Base-by-base conservation (phyloP, 371 early-diverging fungal genomes). In the Sporodiniella umbellata region DNA sequence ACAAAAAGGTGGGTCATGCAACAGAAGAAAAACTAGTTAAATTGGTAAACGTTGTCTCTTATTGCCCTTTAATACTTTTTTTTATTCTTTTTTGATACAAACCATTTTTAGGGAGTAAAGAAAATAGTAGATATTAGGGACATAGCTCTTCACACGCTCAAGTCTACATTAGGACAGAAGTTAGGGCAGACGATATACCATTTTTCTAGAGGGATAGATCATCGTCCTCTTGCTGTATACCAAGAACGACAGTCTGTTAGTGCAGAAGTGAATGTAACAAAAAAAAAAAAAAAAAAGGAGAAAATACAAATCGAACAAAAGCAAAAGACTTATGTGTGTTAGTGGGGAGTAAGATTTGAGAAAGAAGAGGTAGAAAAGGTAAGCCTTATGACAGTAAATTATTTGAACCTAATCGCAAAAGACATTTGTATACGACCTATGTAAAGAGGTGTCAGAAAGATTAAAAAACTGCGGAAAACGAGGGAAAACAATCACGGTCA, bases 331-430 rank as follows among this genome's bases (percentile, higher is more conserved):
- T 1, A 14, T 35, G 5, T 14, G 7, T 35, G 11, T 35, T 48
- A 76, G 60, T 95, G 94, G 93, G 95, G 93, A 2, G 79, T 95
- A 0, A 79, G 95, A 14, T 90, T 95, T 64, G 84, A 87, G 45
- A 81, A 58, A 12, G 62, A 79, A 25, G 61, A 65, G 0, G 84
- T 94, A 48, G 81, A 83, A 4, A 70, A 83, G 35, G 69, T 84
- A 53, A 45, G n/a, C n/a, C n/a, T n/a, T n/a, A n/a, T n/a, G n/a
- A n/a, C n/a, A n/a, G n/a, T n/a, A n/a, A n/a, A n/a, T n/a, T n/a
- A n/a, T n/a, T n/a, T n/a, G n/a, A n/a, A n/a, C n/a, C n/a, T n/a
- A n/a, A n/a, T n/a, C n/a, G n/a, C n/a, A n/a, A n/a, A n/a, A n/a
- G 72, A 45, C 24, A 10, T 86, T 87, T 66, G 44, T 86, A 2